Evolutionary conservation across 305 asterid species (phyloP), one percentile per base, ranked within the genome.

Genomic region (Solanum chacoense): DNA sequence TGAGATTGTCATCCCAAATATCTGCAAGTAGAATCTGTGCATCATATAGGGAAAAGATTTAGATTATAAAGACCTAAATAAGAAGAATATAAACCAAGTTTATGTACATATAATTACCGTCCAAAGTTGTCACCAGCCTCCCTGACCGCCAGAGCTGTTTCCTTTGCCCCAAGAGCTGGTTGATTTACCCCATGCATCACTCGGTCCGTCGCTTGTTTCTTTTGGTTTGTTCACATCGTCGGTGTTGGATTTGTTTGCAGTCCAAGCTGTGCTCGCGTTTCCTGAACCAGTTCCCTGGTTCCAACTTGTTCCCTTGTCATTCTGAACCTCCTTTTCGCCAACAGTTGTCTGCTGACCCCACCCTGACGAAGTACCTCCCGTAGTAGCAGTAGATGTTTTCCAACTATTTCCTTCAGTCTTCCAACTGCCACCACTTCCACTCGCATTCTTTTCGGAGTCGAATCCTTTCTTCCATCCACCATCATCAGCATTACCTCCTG

Each of bases 61-160:
- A 34, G 42, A 50, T 16, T 31, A 81, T 18, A 18, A 80, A 40
- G 14, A 42, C 65, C 26, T 80, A 42, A 14, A 29, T 81, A 32
- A 45, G 72, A 67, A 81, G 29, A 69, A 20, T 83, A 50, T 83
- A 71, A 45, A 11, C 11, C 20, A 45, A 83, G 72, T 83, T 18
- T 50, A 83, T 50, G 73, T 31, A 83, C 40, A 50, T 45, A 45
- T 11, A 50, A 31, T 83, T 83, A 83, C 87, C 71, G 7, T 50
- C 26, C 73, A 83, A 83, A 50, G 87, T 6, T 83, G 12, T 83
- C 87, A 83, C 87, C 87, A 83, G 73, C 96, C 98, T 87, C 96
- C 94, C 89, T 91, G 91, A 89, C 91, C 12, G 13, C 93, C 97
- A 90, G 90, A 91, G 32, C 88, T 88, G 85, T 87, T 81, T 36